These are phyloP conservation scores for Ziziphus jujuba DNA, from an alignment of 306 rosid species.

Conservation along the genomic window DNA sequence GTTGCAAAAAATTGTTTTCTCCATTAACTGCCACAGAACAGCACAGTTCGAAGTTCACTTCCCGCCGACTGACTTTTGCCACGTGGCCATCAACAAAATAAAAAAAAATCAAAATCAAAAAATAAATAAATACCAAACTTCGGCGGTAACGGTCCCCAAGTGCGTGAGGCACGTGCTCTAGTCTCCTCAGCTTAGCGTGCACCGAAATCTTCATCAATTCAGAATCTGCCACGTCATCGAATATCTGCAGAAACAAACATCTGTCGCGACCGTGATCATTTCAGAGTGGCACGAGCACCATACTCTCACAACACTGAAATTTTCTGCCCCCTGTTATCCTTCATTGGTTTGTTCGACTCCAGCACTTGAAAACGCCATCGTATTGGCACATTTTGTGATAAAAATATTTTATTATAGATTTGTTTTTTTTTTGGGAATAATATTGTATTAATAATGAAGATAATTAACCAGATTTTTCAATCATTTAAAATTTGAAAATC, in stretches of 20 bases:
- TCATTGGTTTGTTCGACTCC: background rate
- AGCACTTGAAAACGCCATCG: too few species aligned
- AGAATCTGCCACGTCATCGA: background rate
- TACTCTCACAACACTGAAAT: background rate
- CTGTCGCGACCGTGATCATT: background rate
- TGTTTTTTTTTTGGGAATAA: too few species aligned
- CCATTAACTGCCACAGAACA: background rate
- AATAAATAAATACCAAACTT: too few species aligned
- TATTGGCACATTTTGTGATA: too few species aligned
- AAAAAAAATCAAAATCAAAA: background rate
- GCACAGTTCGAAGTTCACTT: background rate
- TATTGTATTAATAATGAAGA: too few species aligned
- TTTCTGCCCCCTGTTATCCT: too few species aligned
- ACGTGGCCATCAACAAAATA: conserved; percentile 16
- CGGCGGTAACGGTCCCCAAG: background rate
- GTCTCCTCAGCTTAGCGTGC: background rate
- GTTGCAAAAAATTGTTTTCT: background rate
- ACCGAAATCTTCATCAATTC: background rate
- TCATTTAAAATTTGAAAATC: too few species aligned
- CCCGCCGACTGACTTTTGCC: conserved; percentile 9
- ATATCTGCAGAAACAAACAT: too few species aligned
- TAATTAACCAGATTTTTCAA: too few species aligned
- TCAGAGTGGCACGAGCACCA: conserved; percentile 1
- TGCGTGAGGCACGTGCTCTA: background rate
- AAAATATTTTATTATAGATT: too few species aligned